A percentile compares a stretch with the other conserved stretches of the same genome.
phyloP scores from a whole-genome alignment of 176 grass and related monocot species.

The Saccharum officinarum region DNA sequence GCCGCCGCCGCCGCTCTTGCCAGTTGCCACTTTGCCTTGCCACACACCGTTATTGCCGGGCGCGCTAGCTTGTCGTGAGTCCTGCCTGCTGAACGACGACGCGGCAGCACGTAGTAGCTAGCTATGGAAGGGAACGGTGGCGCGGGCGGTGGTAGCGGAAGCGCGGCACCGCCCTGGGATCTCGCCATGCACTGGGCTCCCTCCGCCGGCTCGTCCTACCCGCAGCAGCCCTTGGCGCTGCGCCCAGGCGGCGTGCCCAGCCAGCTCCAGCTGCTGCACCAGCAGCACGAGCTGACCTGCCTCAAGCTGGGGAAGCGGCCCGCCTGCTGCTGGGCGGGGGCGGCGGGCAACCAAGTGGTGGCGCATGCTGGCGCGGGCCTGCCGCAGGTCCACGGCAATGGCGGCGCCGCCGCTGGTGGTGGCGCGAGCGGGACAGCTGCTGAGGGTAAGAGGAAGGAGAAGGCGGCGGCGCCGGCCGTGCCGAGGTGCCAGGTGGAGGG shows the following conservation, averaged over 20 bases:
- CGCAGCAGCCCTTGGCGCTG: constrained; percentile 2
- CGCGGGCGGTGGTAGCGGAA: constrained; percentile 11
- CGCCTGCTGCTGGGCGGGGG: constrained; percentile 22
- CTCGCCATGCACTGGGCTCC: constrained; percentile 46
- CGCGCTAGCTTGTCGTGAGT: background rate
- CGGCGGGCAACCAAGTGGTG: background rate
- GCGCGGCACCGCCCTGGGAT: constrained; percentile 1
- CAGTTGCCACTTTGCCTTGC: background rate
- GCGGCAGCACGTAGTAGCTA: background rate
- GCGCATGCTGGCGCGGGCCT: background rate
- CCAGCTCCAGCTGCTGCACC: constrained; percentile 14
- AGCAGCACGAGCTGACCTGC: constrained; percentile 48
- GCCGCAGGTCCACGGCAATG: background rate
- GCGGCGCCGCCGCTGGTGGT: background rate
- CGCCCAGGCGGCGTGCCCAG: background rate
- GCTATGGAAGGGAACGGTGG: constrained; percentile 48
- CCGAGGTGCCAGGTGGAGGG: constrained; percentile 82
- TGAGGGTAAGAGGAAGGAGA: constrained; percentile 55
- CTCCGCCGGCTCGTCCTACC: constrained; percentile 1
- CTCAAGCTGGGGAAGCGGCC: constrained; percentile 73
- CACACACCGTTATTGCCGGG: background rate
- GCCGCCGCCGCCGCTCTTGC: background rate
- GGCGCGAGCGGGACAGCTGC: background rate
- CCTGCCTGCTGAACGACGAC: background rate
- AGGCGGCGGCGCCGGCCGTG: background rate